Conservation (phyloP, 2,329 filamentous ascomycete genomes). For the Phialophora expanda region DNA sequence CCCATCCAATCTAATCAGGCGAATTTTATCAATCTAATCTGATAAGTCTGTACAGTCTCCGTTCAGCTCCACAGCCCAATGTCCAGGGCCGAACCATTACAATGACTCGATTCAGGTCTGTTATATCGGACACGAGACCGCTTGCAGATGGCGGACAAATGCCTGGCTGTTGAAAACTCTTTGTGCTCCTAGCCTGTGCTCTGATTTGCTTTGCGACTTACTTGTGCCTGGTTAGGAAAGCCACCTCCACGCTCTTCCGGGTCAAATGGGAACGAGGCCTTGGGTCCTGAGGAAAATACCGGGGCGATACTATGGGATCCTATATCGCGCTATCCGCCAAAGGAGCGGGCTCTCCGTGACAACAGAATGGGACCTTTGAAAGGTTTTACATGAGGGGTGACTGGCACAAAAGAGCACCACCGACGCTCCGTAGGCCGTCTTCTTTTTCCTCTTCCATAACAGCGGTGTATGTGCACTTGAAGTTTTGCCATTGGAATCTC, state of each 20-base stretch:
- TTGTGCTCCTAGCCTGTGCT: not conserved
- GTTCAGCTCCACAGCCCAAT: not conserved
- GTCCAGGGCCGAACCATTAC: not conserved
- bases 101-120: not conserved
- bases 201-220: not conserved
- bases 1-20: not conserved
- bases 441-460: not conserved
- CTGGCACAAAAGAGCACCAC: not conserved
- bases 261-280: not conserved
- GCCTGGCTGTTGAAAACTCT: not conserved
- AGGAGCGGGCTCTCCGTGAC: not conserved
- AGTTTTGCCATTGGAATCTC: not conserved
- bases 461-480: not conserved
- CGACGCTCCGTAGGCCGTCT: not conserved
- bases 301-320: not conserved
- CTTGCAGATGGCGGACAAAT: not conserved
- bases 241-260: not conserved
- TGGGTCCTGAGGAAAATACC: not conserved
- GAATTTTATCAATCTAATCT: not conserved
- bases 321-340: not conserved
- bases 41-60: not conserved
- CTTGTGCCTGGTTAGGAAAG: not conserved
- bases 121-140: not conserved
- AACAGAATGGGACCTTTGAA: not conserved
- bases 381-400: not conserved